phyloP scores from a whole-genome alignment of 768 basidiomycete genomes.

The Exsudoporus frostii region DNA sequence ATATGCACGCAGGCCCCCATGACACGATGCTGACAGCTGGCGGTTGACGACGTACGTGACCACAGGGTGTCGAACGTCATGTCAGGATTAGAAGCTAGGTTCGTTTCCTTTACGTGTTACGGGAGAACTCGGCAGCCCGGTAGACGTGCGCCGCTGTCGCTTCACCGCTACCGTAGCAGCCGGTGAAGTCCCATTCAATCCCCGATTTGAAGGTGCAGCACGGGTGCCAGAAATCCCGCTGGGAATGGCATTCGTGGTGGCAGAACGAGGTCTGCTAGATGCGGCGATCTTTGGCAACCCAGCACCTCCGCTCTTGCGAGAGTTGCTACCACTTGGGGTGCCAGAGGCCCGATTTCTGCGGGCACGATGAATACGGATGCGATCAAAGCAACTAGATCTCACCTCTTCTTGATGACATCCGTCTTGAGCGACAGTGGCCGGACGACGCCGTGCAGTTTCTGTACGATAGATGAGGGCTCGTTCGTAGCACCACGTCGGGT shows the following conservation, averaged over 20 bases:
- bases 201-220: conserved; percentile 33
- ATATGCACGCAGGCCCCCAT: conserved; percentile 26
- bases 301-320: conserved; percentile 56
- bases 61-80: background rate
- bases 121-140: conserved; percentile 43
- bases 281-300: conserved; percentile 74
- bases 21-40: conserved; percentile 5
- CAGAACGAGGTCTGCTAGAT: conserved; percentile 66
- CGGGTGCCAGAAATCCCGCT: conserved; percentile 44
- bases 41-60: conserved; percentile 11
- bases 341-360: conserved; percentile 79
- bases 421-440: conserved; percentile 94
- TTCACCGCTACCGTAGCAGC: conserved; percentile 52
- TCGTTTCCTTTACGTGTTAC: conserved; percentile 32
- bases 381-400: conserved; percentile 10
- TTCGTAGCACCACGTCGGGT: background rate
- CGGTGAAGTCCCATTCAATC: conserved; percentile 16
- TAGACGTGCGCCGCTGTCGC: conserved; percentile 77
- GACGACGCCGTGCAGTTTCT: conserved; percentile 97
- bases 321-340: conserved; percentile 52
- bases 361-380: background rate
- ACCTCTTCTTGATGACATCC: conserved; percentile 97
- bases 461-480: conserved; percentile 14
- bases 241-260: conserved; percentile 58
- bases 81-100: conserved; percentile 11